phyloP scores from a whole-genome alignment of 2,329 filamentous ascomycete genomes.

The Claviceps digitariae region DNA sequence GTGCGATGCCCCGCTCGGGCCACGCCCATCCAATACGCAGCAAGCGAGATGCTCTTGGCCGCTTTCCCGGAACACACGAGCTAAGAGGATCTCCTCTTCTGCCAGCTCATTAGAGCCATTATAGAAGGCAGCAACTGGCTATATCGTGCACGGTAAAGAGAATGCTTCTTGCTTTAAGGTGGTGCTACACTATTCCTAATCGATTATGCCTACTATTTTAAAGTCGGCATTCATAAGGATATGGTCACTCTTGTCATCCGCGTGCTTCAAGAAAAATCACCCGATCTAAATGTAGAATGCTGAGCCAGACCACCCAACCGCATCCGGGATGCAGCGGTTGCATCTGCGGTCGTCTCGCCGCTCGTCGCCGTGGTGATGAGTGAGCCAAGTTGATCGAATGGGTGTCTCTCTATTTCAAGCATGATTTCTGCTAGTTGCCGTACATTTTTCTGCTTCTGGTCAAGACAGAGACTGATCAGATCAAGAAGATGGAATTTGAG shows the following conservation, averaged over 20 bases:
- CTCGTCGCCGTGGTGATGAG: constrained; percentile 6
- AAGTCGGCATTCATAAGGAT: no score
- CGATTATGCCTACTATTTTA: constrained; percentile 1
- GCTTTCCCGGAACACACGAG: no score
- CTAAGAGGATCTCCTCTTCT: no score
- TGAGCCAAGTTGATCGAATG: constrained; percentile 16
- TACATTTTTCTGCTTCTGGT: constrained; percentile 19
- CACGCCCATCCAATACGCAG: no score
- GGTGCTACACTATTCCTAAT: constrained; percentile 12
- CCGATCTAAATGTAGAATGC: not conserved
- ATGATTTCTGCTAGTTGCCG: constrained; percentile 18
- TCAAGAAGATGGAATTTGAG: no score
- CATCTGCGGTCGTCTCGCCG: no score
- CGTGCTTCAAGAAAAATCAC: not conserved
- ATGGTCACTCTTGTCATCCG: no score
- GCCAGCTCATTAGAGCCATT: no score
- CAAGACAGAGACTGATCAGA: no score
- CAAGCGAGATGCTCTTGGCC: no score
- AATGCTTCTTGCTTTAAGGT: constrained; percentile 18
- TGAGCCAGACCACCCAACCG: not conserved
- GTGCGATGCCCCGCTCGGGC: no score
- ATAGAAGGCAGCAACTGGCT: constrained; percentile 13
- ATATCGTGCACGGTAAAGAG: constrained; percentile 21
- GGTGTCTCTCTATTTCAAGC: constrained; percentile 19
- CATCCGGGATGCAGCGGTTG: not conserved